Conservation (phyloP, 2,329 filamentous ascomycete genomes). For the Alternaria arborescens region DNA sequence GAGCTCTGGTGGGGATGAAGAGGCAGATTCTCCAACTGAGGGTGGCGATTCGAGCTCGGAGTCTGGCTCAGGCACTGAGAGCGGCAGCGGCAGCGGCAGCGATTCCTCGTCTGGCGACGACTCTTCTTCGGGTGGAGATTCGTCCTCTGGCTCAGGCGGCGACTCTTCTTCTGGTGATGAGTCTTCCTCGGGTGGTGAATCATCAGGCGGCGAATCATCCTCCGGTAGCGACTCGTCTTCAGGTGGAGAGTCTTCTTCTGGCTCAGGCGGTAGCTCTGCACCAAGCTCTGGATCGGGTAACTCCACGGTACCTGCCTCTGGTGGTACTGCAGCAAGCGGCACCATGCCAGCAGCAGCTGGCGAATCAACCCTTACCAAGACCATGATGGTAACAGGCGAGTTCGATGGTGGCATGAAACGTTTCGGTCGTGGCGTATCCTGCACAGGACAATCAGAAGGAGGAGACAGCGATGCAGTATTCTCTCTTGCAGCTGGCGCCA, state of each 20-base stretch:
- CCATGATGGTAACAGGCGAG: slow-evolving; percentile 35
- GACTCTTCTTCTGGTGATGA: neutral
- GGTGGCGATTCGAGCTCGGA: neutral
- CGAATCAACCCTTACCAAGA: slow-evolving; percentile 25
- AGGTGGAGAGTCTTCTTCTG: neutral
- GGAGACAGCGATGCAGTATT: slow-evolving; percentile 61
- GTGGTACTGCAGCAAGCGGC: slow-evolving; percentile 19
- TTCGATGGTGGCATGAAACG: slow-evolving; percentile 48
- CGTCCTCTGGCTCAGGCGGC: neutral
- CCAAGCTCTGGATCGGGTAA: slow-evolving; percentile 6
- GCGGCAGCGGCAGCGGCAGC: neutral
- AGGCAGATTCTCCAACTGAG: neutral
- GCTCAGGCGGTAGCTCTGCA: neutral
- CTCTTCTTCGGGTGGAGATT: neutral
- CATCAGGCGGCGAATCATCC: neutral
- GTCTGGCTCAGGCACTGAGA: neutral
- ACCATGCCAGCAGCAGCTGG: slow-evolving; percentile 34
- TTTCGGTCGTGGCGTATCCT: slow-evolving; percentile 47
- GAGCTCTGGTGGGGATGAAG: slow-evolving; percentile 1
- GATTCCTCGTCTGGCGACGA: neutral
- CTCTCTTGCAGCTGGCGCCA: slow-evolving; percentile 60
- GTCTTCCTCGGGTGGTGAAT: neutral
- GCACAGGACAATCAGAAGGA: slow-evolving; percentile 56
- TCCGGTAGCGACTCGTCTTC: neutral
- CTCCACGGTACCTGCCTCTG: slow-evolving; percentile 15